phyloP scores from a whole-genome alignment of 2,329 filamentous ascomycete genomes.

The Colletotrichum tropicale region DNA sequence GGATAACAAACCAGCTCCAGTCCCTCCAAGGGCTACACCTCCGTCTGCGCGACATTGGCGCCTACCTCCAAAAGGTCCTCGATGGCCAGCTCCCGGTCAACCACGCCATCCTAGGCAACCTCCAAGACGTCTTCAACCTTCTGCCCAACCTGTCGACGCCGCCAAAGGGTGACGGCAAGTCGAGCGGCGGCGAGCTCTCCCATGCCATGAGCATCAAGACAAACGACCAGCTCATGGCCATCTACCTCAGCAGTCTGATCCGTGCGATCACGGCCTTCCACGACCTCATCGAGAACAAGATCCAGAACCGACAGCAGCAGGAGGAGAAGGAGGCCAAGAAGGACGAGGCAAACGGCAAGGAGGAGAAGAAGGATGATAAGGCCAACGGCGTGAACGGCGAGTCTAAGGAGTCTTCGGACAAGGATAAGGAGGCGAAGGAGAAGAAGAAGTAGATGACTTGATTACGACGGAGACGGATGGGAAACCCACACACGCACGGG shows the following conservation, averaged over 20 bases:
- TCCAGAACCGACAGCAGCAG: constrained; percentile 96
- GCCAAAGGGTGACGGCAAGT: constrained; percentile 67
- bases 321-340: constrained; percentile 94
- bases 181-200: constrained; percentile 83
- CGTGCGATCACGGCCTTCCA: constrained; percentile 98
- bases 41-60: constrained; percentile 91
- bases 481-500: background rate
- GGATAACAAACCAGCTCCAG: constrained; percentile 96
- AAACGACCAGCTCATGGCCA: constrained; percentile 98
- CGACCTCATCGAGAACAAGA: constrained; percentile 99
- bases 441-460: constrained; percentile 42
- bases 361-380: constrained; percentile 60
- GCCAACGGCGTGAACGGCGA: constrained; percentile 43
- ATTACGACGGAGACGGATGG: background rate
- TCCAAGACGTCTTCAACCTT: constrained; percentile 99
- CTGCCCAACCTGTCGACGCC: constrained; percentile 94
- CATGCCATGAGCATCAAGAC: constrained; percentile 98
- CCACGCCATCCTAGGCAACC: constrained; percentile 94
- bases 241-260: constrained; percentile 96
- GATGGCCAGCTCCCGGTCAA: constrained; percentile 93
- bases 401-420: constrained; percentile 52
- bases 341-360: constrained; percentile 66
- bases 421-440: constrained; percentile 59
- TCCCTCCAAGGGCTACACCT: constrained; percentile 95
- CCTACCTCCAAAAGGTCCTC: constrained; percentile 94